Base-by-base conservation (phyloP, 2,329 filamentous ascomycete genomes). In the Lasiodiplodia sp. region DNA sequence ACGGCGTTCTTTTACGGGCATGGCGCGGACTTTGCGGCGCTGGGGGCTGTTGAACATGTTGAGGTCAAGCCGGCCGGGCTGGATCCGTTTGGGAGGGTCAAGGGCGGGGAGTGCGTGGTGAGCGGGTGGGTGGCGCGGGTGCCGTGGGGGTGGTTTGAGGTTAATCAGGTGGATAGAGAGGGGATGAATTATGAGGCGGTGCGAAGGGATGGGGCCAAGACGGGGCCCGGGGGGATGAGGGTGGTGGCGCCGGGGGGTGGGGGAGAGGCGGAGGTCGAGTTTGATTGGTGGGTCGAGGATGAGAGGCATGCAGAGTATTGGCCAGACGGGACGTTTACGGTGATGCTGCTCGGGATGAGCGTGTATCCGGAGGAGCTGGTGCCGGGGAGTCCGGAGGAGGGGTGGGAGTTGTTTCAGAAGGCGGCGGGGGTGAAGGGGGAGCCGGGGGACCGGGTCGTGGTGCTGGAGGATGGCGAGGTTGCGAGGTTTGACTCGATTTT, bases 271-370 rank as follows among this genome's bases (percentile, higher is more conserved):
- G 18, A 16, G 4, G 53, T 56, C 3, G 53, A 34, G 16, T 16
- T 56, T 3, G 53, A 56, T n/a, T 56, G 53, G 53, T 37, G 53
- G 53, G 53, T 37, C 18, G 53, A 56, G 53, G 53, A 56, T 34
- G 53, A 14, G 31, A 28, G 31, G 12, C 53, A 37, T 34, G 53
- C 16, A 0, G 53, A 56, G 53, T 56, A 56, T 16, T 56, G 53
- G 53, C 53, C 28, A 16, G 2, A 3, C 31, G 53, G 53, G 28
- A 3, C 4, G 18, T 11, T 56, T 18, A 6, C 6, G 28, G 53
- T 83, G 52, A 34, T 51, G 44, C 4, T 34, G 25, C 31, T 28
- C 16, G 75, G 47, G 16, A 75, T 65, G 53, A 21, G 18, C 10
- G 31, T 56, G 18, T n/a, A 38, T 12, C 53, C 53, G 31, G 6